These are phyloP conservation scores for Cladophialophora exuberans DNA, from an alignment of 2,329 filamentous ascomycete species.

Conservation along the genomic window DNA sequence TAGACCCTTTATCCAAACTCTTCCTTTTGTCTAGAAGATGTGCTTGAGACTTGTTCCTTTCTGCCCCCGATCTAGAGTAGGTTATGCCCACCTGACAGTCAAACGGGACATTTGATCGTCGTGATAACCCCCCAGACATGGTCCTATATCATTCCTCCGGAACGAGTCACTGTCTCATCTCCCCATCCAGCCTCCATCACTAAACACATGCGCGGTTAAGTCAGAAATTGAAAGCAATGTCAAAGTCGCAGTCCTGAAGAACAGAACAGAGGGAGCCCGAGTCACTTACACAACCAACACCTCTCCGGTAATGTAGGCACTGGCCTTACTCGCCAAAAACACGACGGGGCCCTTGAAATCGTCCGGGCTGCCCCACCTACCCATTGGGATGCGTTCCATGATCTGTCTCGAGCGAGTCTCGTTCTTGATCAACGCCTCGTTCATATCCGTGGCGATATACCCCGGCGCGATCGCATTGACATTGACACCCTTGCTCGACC, in stretches of 20 bases:
- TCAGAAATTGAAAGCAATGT: neutral
- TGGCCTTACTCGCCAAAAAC: constrained; percentile 52
- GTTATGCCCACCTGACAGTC: no score
- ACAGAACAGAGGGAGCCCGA: neutral
- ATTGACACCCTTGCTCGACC: constrained; percentile 73
- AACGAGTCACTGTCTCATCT: no score
- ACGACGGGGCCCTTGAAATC: constrained; percentile 56
- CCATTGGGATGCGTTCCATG: constrained; percentile 78
- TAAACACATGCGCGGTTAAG: neutral
- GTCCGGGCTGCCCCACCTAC: constrained; percentile 71
- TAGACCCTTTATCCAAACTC: no score
- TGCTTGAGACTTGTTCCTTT: no score
- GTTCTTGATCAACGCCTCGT: constrained; percentile 76
- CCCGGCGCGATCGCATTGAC: constrained; percentile 90
- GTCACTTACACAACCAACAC: constrained; percentile 43
- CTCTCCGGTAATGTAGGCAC: constrained; percentile 51
- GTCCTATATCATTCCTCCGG: no score
- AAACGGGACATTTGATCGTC: no score
- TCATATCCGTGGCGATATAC: constrained; percentile 93
- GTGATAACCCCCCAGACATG: no score
- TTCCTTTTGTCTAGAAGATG: no score
- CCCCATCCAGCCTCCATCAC: constrained; percentile 3
- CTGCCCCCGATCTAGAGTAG: no score
- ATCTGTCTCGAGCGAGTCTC: constrained; percentile 71
- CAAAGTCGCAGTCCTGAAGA: neutral